These are phyloP conservation scores for Talaromyces funiculosus DNA, from an alignment of 2,329 filamentous ascomycete genomes.

Conservation along the genomic window DNA sequence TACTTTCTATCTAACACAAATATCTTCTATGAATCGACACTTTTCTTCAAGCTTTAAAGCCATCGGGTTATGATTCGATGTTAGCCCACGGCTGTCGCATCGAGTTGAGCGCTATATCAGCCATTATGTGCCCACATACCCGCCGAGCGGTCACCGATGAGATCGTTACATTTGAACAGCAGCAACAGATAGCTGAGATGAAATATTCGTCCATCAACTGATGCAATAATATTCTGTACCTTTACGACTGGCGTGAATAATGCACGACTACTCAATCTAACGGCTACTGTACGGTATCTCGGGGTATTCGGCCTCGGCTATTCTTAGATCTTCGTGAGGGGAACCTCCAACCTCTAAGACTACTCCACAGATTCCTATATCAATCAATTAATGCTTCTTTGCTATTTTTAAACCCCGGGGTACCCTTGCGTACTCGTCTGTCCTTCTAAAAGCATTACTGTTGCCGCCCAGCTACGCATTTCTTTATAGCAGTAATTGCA, in stretches of 20 bases:
- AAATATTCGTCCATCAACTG: no score
- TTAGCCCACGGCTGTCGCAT: neutral
- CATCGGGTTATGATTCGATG: no score
- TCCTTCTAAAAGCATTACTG: neutral
- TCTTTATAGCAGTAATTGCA: neutral
- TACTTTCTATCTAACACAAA: neutral
- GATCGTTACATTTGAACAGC: neutral
- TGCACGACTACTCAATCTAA: neutral
- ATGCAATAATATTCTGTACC: no score
- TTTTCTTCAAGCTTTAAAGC: neutral
- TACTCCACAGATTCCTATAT: neutral
- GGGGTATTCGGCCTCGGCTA: constrained; percentile 1
- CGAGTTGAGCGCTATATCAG: neutral
- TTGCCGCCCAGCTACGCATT: neutral
- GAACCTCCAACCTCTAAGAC: neutral
- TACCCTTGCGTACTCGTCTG: neutral
- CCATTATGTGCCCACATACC: neutral
- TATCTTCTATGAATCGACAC: neutral
- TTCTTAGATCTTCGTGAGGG: constrained; percentile 3
- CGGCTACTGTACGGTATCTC: constrained; percentile 1
- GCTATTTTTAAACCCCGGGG: neutral
- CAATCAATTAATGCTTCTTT: neutral
- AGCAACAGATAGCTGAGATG: neutral
- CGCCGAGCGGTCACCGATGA: neutral
- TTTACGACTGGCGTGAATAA: neutral